A percentile compares a stretch with the other conserved stretches of the same genome.
Conservation (phyloP, 1,284 basidiomycete genomes). For the Ceratobasidium papillatum region DNA sequence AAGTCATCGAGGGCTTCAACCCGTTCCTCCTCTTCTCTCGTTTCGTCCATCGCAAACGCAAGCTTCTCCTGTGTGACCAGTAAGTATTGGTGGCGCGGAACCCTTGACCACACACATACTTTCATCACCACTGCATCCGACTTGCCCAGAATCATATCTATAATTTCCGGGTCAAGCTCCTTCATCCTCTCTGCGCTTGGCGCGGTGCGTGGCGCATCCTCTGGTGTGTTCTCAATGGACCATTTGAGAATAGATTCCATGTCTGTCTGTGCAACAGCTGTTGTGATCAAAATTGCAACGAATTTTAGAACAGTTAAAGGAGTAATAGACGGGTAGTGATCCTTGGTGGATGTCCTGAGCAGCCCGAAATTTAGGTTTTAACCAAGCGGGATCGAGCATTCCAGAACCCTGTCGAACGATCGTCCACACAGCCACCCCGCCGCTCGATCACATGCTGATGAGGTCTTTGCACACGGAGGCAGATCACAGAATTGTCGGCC, state of each 20-base stretch:
- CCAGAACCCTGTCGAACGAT: conserved; percentile 14
- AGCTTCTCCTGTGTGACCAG: conserved; percentile 68
- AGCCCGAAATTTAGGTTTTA: background rate
- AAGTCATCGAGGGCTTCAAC: conserved; percentile 89
- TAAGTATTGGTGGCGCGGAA: background rate
- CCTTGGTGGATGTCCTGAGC: background rate
- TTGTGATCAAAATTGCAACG: background rate
- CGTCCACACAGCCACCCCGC: background rate
- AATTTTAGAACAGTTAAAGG: background rate
- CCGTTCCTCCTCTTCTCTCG: conserved; percentile 68
- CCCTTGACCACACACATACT: conserved; percentile 39
- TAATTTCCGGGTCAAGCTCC: conserved; percentile 77
- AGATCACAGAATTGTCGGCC: no score
- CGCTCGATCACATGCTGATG: background rate
- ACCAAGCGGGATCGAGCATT: background rate
- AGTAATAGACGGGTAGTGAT: background rate
- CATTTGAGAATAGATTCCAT: conserved; percentile 82
- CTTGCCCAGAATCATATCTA: conserved; percentile 88
- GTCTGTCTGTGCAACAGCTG: background rate
- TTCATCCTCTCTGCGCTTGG: conserved; percentile 47
- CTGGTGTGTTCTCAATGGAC: conserved; percentile 67
- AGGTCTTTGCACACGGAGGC: background rate
- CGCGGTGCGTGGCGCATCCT: conserved; percentile 45
- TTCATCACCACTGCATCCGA: conserved; percentile 88
- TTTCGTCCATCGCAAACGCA: conserved; percentile 71